Evolutionary conservation across 1,284 basidiomycete species (phyloP).

Genomic region (Papiliotrema nemorosa): DNA sequence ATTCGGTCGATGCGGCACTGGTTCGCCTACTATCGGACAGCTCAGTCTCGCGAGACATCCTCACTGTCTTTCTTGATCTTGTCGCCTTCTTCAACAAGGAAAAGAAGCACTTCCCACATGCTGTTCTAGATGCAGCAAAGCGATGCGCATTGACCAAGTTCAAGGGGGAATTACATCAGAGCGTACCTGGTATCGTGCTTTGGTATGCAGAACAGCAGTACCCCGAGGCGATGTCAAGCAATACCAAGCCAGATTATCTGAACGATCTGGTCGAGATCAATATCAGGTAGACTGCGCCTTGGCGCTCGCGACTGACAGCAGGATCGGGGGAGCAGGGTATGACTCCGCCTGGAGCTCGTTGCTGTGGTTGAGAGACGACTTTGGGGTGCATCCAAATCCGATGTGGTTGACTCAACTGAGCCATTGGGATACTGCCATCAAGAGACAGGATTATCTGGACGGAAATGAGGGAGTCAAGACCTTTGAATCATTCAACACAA

Average conservation of each 20-base stretch:
- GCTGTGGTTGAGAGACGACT: constrained; percentile 31
- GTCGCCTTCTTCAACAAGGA: constrained; percentile 34
- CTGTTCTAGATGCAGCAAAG: constrained; percentile 25
- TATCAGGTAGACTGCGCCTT: no score
- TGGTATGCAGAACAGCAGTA: constrained; percentile 36
- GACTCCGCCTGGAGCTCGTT: constrained; percentile 38
- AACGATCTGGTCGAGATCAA: constrained; percentile 30
- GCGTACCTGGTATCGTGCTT: constrained; percentile 28
- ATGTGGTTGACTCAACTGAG: constrained; percentile 39
- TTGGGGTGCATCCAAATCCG: constrained; percentile 25
- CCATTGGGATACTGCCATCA: constrained; percentile 32
- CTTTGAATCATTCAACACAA: constrained; percentile 33
- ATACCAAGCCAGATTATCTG: constrained; percentile 24
- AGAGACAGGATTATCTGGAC: constrained; percentile 27
- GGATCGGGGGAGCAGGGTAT: constrained; percentile 13
- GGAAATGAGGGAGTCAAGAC: constrained; percentile 12
- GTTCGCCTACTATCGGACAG: constrained; percentile 17
- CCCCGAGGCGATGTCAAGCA: constrained; percentile 1
- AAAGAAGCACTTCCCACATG: constrained; percentile 11
- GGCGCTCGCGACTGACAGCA: not conserved
- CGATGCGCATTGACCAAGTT: constrained; percentile 24
- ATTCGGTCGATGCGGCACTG: constrained; percentile 22
- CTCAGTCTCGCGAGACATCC: constrained; percentile 20
- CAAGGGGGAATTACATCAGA: constrained; percentile 27
- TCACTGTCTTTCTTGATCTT: constrained; percentile 24